Percentiles rank a stretch among this genome's conserved stretches.
These are phyloP conservation scores for Fusarium miscanthi DNA, from an alignment of 2,329 filamentous ascomycete genomes.

Conservation along the genomic window DNA sequence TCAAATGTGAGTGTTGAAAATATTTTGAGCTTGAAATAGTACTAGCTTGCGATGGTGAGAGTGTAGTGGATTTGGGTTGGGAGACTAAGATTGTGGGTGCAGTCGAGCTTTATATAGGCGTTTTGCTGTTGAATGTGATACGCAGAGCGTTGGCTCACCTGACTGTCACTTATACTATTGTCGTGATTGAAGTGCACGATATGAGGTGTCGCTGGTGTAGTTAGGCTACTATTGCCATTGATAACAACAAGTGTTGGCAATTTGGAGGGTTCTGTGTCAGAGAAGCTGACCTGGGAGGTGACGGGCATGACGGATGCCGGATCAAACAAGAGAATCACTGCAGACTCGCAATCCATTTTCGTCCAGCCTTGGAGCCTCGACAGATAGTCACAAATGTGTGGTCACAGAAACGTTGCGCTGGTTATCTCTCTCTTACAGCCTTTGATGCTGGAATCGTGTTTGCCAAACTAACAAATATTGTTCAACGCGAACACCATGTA, in stretches of 20 bases:
- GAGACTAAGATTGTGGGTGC: fast-evolving
- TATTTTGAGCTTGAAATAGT: fast-evolving
- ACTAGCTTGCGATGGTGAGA: fast-evolving
- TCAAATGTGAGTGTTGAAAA: fast-evolving
- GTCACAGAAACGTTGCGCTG: fast-evolving
- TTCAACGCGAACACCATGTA: too few relatives aligned
- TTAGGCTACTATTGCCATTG: fast-evolving
- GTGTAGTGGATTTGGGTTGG: fast-evolving
- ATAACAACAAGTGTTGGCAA: fast-evolving
- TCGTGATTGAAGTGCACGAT: too few relatives aligned
- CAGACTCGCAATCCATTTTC: fast-evolving
- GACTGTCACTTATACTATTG: fast-evolving
- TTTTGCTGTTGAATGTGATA: fast-evolving
- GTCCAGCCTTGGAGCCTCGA: fast-evolving
- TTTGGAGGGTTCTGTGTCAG: neutral
- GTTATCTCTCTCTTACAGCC: too few relatives aligned
- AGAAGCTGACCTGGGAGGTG: fast-evolving
- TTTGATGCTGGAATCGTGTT: too few relatives aligned
- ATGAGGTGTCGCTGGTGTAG: fast-evolving
- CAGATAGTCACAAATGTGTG: fast-evolving
- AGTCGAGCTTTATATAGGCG: neutral
- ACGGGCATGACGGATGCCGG: fast-evolving
- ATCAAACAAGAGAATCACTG: neutral
- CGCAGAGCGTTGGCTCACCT: too few relatives aligned
- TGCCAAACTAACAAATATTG: too few relatives aligned